These are phyloP conservation scores for Myriangium duriaei DNA, from an alignment of 2,329 filamentous ascomycete genomes.

Conservation along the genomic window DNA sequence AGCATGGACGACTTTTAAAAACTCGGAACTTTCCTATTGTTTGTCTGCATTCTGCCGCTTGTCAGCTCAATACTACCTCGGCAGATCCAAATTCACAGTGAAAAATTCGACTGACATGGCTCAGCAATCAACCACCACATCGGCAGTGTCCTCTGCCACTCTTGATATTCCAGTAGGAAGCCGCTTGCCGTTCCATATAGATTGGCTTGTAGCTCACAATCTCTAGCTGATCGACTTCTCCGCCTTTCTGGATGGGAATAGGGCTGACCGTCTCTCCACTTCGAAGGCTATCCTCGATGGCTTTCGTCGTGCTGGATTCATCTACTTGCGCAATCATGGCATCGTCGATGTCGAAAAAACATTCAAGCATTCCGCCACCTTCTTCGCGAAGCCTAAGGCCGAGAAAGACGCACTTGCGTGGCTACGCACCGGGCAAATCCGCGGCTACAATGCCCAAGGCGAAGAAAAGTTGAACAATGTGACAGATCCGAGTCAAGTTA, in stretches of 20 bases:
- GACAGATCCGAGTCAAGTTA: conserved; percentile 43
- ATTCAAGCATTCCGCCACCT: conserved; percentile 44
- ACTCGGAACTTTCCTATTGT: no score
- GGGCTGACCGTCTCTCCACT: conserved; percentile 44
- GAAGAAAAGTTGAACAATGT: conserved; percentile 58
- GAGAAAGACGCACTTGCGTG: conserved; percentile 57
- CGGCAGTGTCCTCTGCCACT: conserved; percentile 20
- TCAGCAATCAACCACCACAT: no score
- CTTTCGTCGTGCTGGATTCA: conserved; percentile 76
- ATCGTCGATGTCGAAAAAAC: conserved; percentile 36
- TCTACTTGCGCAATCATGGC: conserved; percentile 73
- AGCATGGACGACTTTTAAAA: no score
- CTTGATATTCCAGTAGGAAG: conserved; percentile 13
- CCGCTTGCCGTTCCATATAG: neutral
- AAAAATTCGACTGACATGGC: no score
- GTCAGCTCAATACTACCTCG: no score
- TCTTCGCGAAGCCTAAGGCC: conserved; percentile 52
- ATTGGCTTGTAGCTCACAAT: neutral
- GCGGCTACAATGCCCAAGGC: conserved; percentile 36
- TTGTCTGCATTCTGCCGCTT: no score
- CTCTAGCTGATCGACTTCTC: conserved; percentile 60
- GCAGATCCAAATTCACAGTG: no score
- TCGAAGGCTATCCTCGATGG: conserved; percentile 61
- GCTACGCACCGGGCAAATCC: conserved; percentile 40
- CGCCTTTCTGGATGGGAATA: conserved; percentile 52